A percentile compares a stretch with the other conserved stretches of the same genome.
phyloP scores from a whole-genome alignment of 345 rosid species.

The Arabidopsis arenosa region DNA sequence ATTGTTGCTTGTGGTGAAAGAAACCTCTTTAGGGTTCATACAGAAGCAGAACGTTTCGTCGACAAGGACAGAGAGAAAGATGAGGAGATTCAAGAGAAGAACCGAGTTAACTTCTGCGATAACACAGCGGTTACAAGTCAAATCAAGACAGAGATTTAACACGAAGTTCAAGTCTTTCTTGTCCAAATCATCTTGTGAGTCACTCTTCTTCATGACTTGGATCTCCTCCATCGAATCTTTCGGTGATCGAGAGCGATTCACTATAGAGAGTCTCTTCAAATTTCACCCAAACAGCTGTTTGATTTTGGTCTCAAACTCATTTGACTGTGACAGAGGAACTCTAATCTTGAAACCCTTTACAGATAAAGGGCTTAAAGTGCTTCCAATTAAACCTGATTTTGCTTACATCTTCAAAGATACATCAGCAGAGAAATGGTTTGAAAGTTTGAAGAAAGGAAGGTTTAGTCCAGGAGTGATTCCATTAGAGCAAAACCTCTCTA shows the following conservation, averaged over 20 bases:
- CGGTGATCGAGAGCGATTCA: conserved; percentile 64
- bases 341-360: conserved; percentile 54
- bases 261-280: conserved; percentile 69
- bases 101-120: conserved; percentile 1
- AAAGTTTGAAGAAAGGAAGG: conserved; percentile 55
- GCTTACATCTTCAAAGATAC: conserved; percentile 65
- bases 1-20: conserved; percentile 60
- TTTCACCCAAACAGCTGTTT: conserved; percentile 67
- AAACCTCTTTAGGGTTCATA: conserved; percentile 47
- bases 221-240: conserved; percentile 70
- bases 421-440: conserved; percentile 71
- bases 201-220: conserved; percentile 92
- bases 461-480: conserved; percentile 80
- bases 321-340: conserved; percentile 65
- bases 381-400: conserved; percentile 69
- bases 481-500: conserved; percentile 89
- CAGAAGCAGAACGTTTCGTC: conserved; percentile 46
- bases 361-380: conserved; percentile 57
- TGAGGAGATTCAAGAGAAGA: conserved; percentile 12
- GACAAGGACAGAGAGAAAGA: conserved; percentile 34
- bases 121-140: conserved; percentile 24
- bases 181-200: conserved; percentile 58
- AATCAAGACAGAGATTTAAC: conserved; percentile 49
- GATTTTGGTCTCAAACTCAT: conserved; percentile 70
- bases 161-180: conserved; percentile 54